A percentile compares a stretch with the other conserved stretches of the same genome.
Evolutionary conservation across 768 basidiomycete genomes (phyloP).

Genomic region (Pisolithus tinctorius): DNA sequence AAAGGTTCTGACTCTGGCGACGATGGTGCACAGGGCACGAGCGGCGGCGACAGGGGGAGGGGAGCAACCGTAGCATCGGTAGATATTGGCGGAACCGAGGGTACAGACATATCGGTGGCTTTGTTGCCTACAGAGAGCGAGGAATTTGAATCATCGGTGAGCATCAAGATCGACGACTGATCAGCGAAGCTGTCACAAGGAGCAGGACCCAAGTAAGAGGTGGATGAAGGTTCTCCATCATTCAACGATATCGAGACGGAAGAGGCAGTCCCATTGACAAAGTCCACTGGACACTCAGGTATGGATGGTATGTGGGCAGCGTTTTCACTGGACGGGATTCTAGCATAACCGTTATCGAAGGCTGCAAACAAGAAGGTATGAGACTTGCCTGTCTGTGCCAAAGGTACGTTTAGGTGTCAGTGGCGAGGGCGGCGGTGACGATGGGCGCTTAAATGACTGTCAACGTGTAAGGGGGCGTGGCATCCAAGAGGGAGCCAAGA

Average conservation of each 20-base stretch:
- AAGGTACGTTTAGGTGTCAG: conserved; percentile 2
- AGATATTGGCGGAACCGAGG: conserved; percentile 1
- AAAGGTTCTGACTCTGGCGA: conserved; percentile 11
- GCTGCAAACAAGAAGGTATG: neutral
- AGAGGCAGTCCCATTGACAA: neutral
- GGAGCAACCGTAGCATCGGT: neutral
- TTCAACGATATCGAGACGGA: neutral
- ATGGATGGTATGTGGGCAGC: conserved; percentile 1
- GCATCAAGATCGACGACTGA: conserved; percentile 5
- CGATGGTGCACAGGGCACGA: neutral
- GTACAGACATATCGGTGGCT: neutral
- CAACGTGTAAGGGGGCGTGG: conserved; percentile 2
- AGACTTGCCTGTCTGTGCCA: conserved; percentile 1
- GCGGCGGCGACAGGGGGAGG: neutral
- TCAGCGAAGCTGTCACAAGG: neutral
- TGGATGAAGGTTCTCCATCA: neutral
- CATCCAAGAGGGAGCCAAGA: neutral
- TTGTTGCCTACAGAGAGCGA: neutral
- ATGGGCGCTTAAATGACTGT: conserved; percentile 11
- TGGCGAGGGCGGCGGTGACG: conserved; percentile 3
- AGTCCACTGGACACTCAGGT: conserved; percentile 1
- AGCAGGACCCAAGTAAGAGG: neutral
- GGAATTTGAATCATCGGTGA: conserved; percentile 2
- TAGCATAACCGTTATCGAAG: neutral
- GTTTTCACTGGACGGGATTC: conserved; percentile 3